phyloP scores from a whole-genome alignment of 495 filamentous ascomycete species.

The Tetracladium setigerum region DNA sequence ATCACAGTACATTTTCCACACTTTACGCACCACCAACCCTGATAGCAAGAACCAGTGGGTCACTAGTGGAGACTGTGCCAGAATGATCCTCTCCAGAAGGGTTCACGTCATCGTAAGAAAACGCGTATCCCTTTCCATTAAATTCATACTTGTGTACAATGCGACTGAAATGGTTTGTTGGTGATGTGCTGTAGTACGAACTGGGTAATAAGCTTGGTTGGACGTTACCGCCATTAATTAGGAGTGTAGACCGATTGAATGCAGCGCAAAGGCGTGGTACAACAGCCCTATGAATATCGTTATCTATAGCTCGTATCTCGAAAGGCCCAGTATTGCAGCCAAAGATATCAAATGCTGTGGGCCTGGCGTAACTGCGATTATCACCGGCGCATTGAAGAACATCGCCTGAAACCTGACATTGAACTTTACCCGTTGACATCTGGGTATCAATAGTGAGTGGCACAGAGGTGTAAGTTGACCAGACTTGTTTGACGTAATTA shows the following conservation, averaged over 20 bases:
- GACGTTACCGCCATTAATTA: conserved; percentile 31
- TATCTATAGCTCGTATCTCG: conserved; percentile 26
- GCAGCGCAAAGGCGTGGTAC: conserved; percentile 42
- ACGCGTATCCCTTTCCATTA: conserved; percentile 37
- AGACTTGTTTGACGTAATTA: conserved; percentile 55
- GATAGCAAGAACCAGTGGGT: neutral
- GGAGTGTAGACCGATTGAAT: conserved; percentile 34
- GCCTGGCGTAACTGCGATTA: conserved; percentile 33
- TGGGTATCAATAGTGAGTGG: conserved; percentile 9
- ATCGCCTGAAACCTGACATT: too few relatives aligned
- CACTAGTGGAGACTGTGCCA: conserved; percentile 28
- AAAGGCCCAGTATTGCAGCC: conserved; percentile 40
- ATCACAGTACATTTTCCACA: too few relatives aligned
- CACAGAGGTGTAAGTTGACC: conserved; percentile 49
- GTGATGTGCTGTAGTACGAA: too few relatives aligned
- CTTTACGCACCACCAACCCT: neutral
- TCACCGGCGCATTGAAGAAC: too few relatives aligned
- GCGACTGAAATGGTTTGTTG: conserved; percentile 35
- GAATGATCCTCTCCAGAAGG: conserved; percentile 29
- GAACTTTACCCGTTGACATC: conserved; percentile 30
- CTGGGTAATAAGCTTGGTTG: conserved; percentile 35
- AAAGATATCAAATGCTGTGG: too few relatives aligned
- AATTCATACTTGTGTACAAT: conserved; percentile 36
- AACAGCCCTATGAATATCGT: conserved; percentile 33
- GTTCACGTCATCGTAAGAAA: conserved; percentile 41